These are phyloP conservation scores for Craspedostauros australis DNA, from an alignment of 108 stramenopile genomes.

Conservation along the genomic window DNA sequence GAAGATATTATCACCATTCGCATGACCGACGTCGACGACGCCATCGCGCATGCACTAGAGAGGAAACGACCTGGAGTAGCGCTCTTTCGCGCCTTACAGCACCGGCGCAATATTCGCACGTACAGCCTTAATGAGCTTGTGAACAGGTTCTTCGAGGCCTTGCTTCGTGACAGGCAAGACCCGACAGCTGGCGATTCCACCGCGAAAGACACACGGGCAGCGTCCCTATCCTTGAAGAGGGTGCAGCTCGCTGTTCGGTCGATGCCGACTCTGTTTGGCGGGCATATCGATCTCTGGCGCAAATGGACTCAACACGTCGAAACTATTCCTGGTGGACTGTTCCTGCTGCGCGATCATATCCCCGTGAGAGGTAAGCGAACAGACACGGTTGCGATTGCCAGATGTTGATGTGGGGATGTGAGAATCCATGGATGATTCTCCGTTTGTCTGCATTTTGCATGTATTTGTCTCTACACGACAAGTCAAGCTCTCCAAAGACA, in stretches of 20 bases:
- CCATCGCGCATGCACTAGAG: conserved; percentile 48
- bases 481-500: no score
- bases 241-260: conserved; percentile 63
- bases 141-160: conserved; percentile 47
- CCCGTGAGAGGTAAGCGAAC: conserved; percentile 70
- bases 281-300: conserved; percentile 53
- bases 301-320: conserved; percentile 62
- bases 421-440: no score
- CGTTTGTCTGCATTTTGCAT: no score
- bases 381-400: no score
- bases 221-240: conserved; percentile 49
- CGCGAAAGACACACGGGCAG: neutral
- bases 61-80: conserved; percentile 49
- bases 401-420: no score
- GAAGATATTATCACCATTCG: conserved; percentile 44
- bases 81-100: conserved; percentile 45
- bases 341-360: conserved; percentile 56
- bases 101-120: conserved; percentile 46
- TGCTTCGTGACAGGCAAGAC: conserved; percentile 35
- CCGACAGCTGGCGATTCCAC: neutral
- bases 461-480: no score
- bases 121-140: conserved; percentile 47
- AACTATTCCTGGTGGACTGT: conserved; percentile 62
- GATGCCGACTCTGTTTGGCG: conserved; percentile 67
- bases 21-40: conserved; percentile 70